Conservation (phyloP, 768 basidiomycete species). For the Sarcomyxa edulis region DNA sequence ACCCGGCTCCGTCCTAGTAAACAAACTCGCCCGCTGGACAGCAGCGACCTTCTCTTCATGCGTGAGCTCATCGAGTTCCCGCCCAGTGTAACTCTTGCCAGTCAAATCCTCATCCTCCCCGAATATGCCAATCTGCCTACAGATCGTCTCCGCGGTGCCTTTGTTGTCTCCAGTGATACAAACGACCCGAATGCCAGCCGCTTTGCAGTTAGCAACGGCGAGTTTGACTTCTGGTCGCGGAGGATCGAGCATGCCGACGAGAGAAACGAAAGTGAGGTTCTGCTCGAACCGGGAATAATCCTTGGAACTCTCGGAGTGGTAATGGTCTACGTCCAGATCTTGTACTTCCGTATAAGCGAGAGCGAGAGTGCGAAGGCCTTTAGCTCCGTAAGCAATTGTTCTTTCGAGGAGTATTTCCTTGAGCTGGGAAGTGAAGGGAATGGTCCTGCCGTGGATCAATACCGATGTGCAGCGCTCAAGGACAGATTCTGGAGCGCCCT, state of each 20-base stretch:
- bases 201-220: conserved; percentile 86
- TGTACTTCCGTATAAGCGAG: conserved; percentile 79
- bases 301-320: conserved; percentile 69
- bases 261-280: conserved; percentile 87
- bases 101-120: conserved; percentile 78
- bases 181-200: conserved; percentile 92
- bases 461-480: conserved; percentile 82
- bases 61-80: conserved; percentile 79
- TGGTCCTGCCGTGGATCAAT: conserved; percentile 54
- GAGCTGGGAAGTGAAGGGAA: conserved; percentile 61
- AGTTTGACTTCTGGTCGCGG: conserved; percentile 88
- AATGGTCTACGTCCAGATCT: conserved; percentile 76
- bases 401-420: conserved; percentile 56
- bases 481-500: conserved; percentile 95
- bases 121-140: conserved; percentile 94
- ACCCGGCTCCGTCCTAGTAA: conserved; percentile 89
- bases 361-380: conserved; percentile 87
- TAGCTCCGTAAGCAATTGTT: conserved; percentile 68
- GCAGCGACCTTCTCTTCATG: conserved; percentile 80
- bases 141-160: conserved; percentile 96
- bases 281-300: conserved; percentile 91
- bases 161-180: conserved; percentile 99
- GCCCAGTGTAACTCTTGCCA: conserved; percentile 95
- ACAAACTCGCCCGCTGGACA: conserved; percentile 84
- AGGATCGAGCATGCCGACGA: conserved; percentile 97